phyloP scores from a whole-genome alignment of 1,139 yeast species.

The Geotrichum reessii region DNA sequence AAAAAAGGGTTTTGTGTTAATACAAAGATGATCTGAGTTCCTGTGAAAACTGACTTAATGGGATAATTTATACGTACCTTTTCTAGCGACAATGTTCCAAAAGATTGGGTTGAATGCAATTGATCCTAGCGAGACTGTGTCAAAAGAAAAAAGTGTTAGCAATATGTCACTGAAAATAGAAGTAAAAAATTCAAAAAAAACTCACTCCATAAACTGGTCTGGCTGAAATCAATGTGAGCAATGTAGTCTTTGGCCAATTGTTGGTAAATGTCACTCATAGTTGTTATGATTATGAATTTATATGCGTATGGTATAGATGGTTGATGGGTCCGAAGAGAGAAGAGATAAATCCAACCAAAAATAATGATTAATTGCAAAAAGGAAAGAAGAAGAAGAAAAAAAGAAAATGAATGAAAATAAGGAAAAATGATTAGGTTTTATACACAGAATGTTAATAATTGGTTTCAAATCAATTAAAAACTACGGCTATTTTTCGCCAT shows the following conservation, averaged over 20 bases:
- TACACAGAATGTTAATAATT: no score
- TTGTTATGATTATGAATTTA: background rate
- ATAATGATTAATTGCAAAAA: background rate
- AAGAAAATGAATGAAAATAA: background rate
- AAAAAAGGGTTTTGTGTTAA: background rate
- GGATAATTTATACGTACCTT: conserved; percentile 32
- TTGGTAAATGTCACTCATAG: conserved; percentile 4
- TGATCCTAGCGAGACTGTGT: conserved; percentile 33
- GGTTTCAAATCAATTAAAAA: no score
- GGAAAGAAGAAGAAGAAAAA: background rate
- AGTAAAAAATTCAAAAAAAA: background rate
- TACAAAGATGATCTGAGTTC: background rate
- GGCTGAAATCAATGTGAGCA: conserved; percentile 20
- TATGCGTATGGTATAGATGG: background rate
- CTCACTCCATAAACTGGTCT: conserved; percentile 23
- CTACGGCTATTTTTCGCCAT: no score
- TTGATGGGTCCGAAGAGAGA: background rate
- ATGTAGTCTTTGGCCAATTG: conserved; percentile 8
- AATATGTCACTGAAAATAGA: background rate
- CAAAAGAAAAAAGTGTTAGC: background rate
- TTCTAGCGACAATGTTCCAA: conserved; percentile 90
- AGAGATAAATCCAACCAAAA: background rate
- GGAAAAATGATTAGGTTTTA: no score
- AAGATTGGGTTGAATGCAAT: conserved; percentile 89
- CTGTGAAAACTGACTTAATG: background rate